Conservation (phyloP, 768 basidiomycete genomes). For the Gelatoporia subvermispora region DNA sequence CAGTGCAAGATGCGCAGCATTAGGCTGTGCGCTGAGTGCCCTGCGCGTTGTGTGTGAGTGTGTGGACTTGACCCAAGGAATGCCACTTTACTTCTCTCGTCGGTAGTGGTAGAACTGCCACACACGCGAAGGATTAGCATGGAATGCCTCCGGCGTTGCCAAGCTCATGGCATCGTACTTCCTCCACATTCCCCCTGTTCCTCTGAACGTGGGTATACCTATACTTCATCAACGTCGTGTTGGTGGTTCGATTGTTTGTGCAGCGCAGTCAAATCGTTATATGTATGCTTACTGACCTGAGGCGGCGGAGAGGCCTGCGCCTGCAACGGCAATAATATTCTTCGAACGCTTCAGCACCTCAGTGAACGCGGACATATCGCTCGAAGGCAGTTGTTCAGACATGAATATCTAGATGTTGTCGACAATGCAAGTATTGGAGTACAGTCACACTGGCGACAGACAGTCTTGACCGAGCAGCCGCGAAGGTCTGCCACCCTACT, state of each 20-base stretch:
- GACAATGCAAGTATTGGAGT: no score
- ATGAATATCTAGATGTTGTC: neutral
- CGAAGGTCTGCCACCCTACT: neutral
- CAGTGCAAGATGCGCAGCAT: slow-evolving; percentile 52
- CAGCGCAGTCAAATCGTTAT: neutral
- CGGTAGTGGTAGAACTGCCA: slow-evolving; percentile 65
- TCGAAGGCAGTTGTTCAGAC: neutral
- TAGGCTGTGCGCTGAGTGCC: slow-evolving; percentile 42
- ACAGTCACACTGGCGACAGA: no score
- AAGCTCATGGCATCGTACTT: slow-evolving; percentile 42
- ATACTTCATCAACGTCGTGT: no score
- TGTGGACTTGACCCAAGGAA: neutral
- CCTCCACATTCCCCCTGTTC: slow-evolving; percentile 45
- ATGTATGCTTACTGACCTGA: slow-evolving; percentile 38
- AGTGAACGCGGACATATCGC: slow-evolving; percentile 19
- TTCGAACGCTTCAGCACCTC: slow-evolving; percentile 21
- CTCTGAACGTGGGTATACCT: slow-evolving; percentile 44
- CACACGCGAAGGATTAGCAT: slow-evolving; percentile 39
- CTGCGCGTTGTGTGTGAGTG: slow-evolving; percentile 22
- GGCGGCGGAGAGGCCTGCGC: slow-evolving; percentile 62
- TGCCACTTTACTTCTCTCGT: slow-evolving; percentile 34
- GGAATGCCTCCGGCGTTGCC: slow-evolving; percentile 49
- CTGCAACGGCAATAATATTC: slow-evolving; percentile 39
- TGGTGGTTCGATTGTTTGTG: neutral
- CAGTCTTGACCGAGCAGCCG: neutral